A percentile compares a stretch with the other conserved stretches of the same genome.
Evolutionary conservation across 306 rosid species (phyloP).

Genomic region (Crataegus laevigata): DNA sequence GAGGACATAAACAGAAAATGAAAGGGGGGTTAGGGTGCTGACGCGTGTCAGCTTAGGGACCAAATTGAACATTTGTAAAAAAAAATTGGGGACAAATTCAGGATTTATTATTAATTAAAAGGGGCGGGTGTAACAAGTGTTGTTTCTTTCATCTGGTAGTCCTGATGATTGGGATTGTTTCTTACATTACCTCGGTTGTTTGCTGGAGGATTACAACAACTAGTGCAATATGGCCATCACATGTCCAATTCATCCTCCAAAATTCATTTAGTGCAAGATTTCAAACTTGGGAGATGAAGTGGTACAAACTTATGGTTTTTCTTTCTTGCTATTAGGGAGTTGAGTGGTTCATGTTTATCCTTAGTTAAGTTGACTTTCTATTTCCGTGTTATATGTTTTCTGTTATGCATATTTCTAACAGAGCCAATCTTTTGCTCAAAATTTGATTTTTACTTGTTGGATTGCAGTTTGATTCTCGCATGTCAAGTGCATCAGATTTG

Average conservation of each 20-base stretch:
- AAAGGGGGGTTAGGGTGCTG: too few species aligned
- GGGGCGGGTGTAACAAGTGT: too few species aligned
- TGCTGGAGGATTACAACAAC: slow-evolving; percentile 81
- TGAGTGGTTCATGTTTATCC: slow-evolving; percentile 38
- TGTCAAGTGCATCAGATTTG: slow-evolving; percentile 60
- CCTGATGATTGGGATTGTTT: slow-evolving; percentile 97
- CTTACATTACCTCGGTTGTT: slow-evolving; percentile 88
- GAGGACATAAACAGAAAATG: too few species aligned
- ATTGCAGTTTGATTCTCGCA: slow-evolving; percentile 79
- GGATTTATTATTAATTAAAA: too few species aligned
- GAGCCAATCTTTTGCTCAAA: too few species aligned
- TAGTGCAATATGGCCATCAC: slow-evolving; percentile 45
- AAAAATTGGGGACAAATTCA: too few species aligned
- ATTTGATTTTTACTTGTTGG: slow-evolving; percentile 19
- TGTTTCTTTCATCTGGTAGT: slow-evolving; percentile 57
- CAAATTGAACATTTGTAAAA: too few species aligned
- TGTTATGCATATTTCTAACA: too few species aligned
- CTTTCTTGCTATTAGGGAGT: background rate
- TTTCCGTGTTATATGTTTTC: too few species aligned
- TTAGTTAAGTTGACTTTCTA: too few species aligned
- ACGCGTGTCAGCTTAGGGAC: too few species aligned
- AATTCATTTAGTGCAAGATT: slow-evolving; percentile 51
- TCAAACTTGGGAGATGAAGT: slow-evolving; percentile 65
- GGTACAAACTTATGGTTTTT: slow-evolving; percentile 31
- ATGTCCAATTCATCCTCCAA: slow-evolving; percentile 58